These are phyloP conservation scores for Orbilia ellipsospora DNA, from an alignment of 2,329 filamentous ascomycete species.

Conservation along the genomic window DNA sequence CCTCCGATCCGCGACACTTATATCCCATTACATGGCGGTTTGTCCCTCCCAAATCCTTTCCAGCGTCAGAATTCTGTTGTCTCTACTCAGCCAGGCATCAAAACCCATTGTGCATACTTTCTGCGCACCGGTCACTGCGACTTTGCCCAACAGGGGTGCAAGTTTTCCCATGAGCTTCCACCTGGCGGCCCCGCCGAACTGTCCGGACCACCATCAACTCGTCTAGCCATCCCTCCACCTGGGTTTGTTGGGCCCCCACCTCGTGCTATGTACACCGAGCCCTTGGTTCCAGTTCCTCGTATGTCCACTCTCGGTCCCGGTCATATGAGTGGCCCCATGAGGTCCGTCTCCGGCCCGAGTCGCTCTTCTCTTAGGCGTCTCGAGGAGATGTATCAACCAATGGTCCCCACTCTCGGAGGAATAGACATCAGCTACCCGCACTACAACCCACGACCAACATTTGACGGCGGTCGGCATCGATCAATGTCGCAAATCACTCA, in stretches of 20 bases:
- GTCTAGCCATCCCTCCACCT: conserved; percentile 14
- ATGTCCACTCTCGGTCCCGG: background rate
- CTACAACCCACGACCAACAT: background rate
- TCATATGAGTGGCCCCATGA: background rate
- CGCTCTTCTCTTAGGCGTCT: background rate
- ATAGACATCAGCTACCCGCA: conserved; percentile 11
- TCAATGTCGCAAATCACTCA: conserved; percentile 15
- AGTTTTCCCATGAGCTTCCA: conserved; percentile 52
- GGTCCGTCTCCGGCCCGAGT: conserved; percentile 5
- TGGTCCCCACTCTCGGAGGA: background rate
- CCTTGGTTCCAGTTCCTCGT: background rate
- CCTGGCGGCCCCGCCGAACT: conserved; percentile 42
- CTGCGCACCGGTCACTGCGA: conserved; percentile 54
- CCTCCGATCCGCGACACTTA: conserved; percentile 47
- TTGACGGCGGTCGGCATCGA: conserved; percentile 9
- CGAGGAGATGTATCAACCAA: conserved; percentile 3
- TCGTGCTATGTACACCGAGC: conserved; percentile 8
- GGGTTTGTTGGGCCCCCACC: conserved; percentile 8
- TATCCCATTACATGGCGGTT: conserved; percentile 8
- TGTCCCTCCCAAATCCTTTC: conserved; percentile 15
- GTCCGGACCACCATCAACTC: conserved; percentile 2
- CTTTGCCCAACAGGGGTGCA: conserved; percentile 54
- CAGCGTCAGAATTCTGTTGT: conserved; percentile 38
- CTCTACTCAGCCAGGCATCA: conserved; percentile 43
- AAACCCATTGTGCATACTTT: conserved; percentile 52